Evolutionary conservation across 202 grass and related monocot genomes (phyloP).

Genomic region (Dendrocalamus latiflorus): DNA sequence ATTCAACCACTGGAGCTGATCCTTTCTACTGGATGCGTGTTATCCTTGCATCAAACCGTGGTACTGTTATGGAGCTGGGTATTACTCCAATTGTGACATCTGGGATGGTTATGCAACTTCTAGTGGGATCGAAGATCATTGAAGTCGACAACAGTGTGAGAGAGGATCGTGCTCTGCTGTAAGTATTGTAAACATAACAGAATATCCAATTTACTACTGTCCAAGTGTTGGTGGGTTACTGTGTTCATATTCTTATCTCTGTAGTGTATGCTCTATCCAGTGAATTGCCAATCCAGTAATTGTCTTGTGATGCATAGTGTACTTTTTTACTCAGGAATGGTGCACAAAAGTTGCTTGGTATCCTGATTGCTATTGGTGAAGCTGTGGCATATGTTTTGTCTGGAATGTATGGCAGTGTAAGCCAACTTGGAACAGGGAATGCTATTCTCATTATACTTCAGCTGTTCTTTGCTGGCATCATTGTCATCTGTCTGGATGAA

Average conservation of each 20-base stretch:
- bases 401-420: constrained; percentile 83
- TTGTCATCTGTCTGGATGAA: constrained; percentile 84
- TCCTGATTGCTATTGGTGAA: constrained; percentile 73
- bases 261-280: background rate
- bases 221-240: background rate
- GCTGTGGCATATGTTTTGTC: constrained; percentile 85
- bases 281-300: background rate
- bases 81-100: constrained; percentile 90
- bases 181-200: constrained; percentile 21
- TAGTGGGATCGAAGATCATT: constrained; percentile 86
- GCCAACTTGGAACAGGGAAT: constrained; percentile 70
- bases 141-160: constrained; percentile 89
- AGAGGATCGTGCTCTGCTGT: constrained; percentile 84
- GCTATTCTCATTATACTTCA: constrained; percentile 92
- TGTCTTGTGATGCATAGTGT: constrained; percentile 4
- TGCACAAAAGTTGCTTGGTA: constrained; percentile 78
- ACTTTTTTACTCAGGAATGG: constrained; percentile 53
- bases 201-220: background rate
- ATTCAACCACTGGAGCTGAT: constrained; percentile 84
- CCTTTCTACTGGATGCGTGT: constrained; percentile 91
- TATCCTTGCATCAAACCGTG: constrained; percentile 80
- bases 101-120: constrained; percentile 84
- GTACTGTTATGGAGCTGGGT: constrained; percentile 89
- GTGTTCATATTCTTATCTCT: background rate
- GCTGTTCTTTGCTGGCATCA: constrained; percentile 89